Evolutionary conservation across 2,329 filamentous ascomycete species (phyloP).

Genomic region (Xylaria multiplex): DNA sequence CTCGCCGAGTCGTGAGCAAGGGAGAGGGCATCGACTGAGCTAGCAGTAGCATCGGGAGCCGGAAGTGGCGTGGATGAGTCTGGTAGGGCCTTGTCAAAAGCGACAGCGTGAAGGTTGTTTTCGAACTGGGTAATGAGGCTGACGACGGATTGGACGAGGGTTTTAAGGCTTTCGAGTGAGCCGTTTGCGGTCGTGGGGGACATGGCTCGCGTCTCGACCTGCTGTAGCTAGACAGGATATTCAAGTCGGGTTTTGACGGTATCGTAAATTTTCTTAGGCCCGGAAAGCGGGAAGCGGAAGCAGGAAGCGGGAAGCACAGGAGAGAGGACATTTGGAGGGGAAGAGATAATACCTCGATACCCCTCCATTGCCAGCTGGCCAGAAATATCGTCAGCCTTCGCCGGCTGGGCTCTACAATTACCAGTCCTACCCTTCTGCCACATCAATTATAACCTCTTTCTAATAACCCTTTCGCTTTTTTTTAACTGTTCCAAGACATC

Average conservation of each 20-base stretch:
- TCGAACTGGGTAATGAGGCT: slow-evolving; percentile 29
- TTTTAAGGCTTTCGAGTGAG: slow-evolving; percentile 53
- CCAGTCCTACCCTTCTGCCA: no score
- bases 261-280: slow-evolving; percentile 23
- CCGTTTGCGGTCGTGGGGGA: slow-evolving; percentile 29
- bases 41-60: slow-evolving; percentile 24
- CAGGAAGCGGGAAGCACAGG: neutral
- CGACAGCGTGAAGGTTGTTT: slow-evolving; percentile 12
- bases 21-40: slow-evolving; percentile 66
- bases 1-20: slow-evolving; percentile 77
- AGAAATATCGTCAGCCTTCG: no score
- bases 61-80: slow-evolving; percentile 10
- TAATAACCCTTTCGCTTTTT: no score
- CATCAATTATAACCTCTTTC: no score
- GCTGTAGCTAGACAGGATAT: neutral
- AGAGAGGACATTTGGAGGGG: neutral
- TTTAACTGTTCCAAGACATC: no score
- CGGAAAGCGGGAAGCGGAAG: neutral
- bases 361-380: no score
- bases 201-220: slow-evolving; percentile 21
- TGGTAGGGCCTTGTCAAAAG: slow-evolving; percentile 2
- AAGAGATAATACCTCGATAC: no score
- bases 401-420: no score
- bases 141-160: slow-evolving; percentile 48
- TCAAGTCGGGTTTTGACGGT: neutral